Evolutionary conservation across 768 basidiomycete genomes (phyloP).

Genomic region (Pleurotus djamor): DNA sequence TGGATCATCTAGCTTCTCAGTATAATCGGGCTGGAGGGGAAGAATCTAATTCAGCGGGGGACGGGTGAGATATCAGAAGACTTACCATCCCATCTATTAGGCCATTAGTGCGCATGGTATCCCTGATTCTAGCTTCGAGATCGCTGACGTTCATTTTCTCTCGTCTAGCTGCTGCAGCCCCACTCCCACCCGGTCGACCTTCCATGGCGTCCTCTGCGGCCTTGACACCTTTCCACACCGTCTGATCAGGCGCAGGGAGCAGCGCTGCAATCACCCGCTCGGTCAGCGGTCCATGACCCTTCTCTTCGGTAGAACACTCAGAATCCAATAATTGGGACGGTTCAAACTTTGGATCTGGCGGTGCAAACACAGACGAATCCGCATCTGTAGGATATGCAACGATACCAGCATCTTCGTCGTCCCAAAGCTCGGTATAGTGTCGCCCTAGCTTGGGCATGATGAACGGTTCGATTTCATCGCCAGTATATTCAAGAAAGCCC

Average conservation of each 20-base stretch:
- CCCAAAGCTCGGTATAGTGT: constrained; percentile 92
- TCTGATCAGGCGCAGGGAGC: constrained; percentile 63
- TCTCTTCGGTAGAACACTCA: constrained; percentile 69
- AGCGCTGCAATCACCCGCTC: constrained; percentile 80
- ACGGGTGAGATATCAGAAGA: constrained; percentile 11
- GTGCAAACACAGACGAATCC: constrained; percentile 20
- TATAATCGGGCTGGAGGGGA: constrained; percentile 61
- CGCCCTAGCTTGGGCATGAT: constrained; percentile 82
- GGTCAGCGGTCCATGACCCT: constrained; percentile 84
- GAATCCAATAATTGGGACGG: constrained; percentile 76
- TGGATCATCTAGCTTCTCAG: constrained; percentile 87
- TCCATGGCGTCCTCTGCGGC: constrained; percentile 86
- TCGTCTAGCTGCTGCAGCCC: constrained; percentile 69
- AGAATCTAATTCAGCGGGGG: neutral
- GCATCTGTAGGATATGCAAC: constrained; percentile 10
- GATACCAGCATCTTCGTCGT: constrained; percentile 73
- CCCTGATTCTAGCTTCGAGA: constrained; percentile 70
- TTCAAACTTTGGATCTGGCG: constrained; percentile 74
- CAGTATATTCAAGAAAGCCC: constrained; percentile 87
- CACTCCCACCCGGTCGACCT: constrained; percentile 76
- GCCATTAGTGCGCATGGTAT: constrained; percentile 78
- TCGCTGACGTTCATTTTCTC: constrained; percentile 81
- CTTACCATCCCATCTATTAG: constrained; percentile 69
- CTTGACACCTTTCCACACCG: constrained; percentile 75
- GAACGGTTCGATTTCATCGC: constrained; percentile 88